These are phyloP conservation scores for Rhodofomes roseus DNA, from an alignment of 1,284 basidiomycete species.

Conservation along the genomic window DNA sequence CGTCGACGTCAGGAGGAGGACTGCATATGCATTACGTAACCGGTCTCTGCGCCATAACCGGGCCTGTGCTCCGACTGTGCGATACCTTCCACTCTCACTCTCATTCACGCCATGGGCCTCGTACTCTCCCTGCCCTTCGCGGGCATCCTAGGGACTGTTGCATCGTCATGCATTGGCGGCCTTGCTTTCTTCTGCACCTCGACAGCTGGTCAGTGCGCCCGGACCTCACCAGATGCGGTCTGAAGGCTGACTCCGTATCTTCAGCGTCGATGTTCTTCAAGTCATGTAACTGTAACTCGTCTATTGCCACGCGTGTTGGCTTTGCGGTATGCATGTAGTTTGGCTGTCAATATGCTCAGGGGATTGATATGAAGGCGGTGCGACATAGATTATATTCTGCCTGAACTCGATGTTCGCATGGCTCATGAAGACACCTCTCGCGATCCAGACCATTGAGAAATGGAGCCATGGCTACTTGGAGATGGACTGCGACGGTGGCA, in stretches of 20 bases:
- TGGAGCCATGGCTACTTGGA: conserved; percentile 97
- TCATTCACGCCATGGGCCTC: conserved; percentile 57
- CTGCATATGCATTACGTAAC: neutral
- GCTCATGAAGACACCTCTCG: conserved; percentile 90
- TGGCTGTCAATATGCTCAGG: neutral
- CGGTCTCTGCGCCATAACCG: neutral
- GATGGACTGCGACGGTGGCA: conserved; percentile 92
- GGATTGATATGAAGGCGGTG: neutral
- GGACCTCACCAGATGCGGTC: neutral
- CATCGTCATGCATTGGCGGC: conserved; percentile 77
- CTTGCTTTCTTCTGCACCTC: conserved; percentile 81
- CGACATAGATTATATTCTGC: conserved; percentile 85
- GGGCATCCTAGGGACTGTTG: conserved; percentile 74
- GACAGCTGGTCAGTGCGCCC: conserved; percentile 59
- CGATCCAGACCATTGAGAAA: conserved; percentile 86
- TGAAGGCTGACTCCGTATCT: neutral
- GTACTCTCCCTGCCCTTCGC: conserved; percentile 86
- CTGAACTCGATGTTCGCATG: conserved; percentile 96
- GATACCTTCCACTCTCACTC: neutral
- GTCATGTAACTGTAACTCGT: conserved; percentile 98
- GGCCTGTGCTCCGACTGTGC: neutral
- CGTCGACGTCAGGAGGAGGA: no score
- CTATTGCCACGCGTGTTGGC: conserved; percentile 95
- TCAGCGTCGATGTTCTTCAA: conserved; percentile 96
- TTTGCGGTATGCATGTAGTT: conserved; percentile 68